These are phyloP conservation scores for Fusarium sp. DNA, from an alignment of 2,329 filamentous ascomycete species.

Conservation along the genomic window DNA sequence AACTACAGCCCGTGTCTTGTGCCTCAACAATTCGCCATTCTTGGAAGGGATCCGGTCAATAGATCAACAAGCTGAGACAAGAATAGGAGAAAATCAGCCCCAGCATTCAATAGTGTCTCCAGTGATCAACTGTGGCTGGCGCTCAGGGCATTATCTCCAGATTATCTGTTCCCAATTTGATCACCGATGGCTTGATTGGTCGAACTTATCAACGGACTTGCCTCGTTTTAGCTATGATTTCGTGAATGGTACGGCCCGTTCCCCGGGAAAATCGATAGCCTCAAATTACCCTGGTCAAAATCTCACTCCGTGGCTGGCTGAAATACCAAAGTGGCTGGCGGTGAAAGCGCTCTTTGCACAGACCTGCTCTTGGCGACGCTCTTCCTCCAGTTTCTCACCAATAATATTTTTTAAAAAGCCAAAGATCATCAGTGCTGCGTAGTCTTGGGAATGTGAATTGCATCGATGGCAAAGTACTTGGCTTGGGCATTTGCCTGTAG, in stretches of 20 bases:
- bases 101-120: neutral
- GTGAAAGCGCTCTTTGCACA: neutral
- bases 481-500: neutral
- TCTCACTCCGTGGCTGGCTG: conserved; percentile 16
- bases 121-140: neutral
- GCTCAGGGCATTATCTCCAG: neutral
- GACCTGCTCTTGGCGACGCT: too few relatives aligned
- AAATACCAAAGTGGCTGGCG: conserved; percentile 17
- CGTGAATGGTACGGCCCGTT: conserved; percentile 3
- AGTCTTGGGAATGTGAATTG: neutral
- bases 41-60: neutral
- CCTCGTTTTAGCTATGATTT: neutral
- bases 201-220: too few relatives aligned
- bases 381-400: fast-evolving
- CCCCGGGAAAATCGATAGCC: neutral
- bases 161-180: neutral
- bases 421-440: neutral
- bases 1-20: neutral
- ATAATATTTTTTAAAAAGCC: too few relatives aligned
- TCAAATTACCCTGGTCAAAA: neutral
- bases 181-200: neutral
- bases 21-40: neutral
- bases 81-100: neutral
- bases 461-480: too few relatives aligned
- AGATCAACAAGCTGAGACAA: neutral